Conservation (phyloP, 177 flowering plant genomes). For the Telopea speciosissima region DNA sequence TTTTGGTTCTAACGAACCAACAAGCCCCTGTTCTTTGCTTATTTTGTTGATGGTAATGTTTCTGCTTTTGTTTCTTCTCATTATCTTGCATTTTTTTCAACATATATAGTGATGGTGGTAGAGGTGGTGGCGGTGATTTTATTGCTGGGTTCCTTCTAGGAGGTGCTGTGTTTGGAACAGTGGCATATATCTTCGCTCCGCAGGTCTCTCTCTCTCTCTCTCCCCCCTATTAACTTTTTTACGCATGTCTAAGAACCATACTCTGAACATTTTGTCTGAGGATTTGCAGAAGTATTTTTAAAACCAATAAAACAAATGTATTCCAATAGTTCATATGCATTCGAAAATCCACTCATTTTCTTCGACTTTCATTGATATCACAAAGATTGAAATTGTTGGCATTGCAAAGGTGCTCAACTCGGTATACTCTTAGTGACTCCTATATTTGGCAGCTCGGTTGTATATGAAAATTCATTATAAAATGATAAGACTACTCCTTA, state of each 20-base stretch:
- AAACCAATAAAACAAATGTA: not conserved
- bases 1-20: not conserved
- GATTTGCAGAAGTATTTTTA: too few relatives aligned
- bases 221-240: not conserved
- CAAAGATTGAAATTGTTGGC: too few relatives aligned
- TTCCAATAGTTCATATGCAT: not conserved
- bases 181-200: slow-evolving; percentile 83
- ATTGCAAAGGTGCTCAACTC: too few relatives aligned
- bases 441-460: too few relatives aligned
- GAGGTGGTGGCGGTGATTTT: slow-evolving; percentile 72
- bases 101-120: slow-evolving; percentile 39
- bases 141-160: slow-evolving; percentile 86
- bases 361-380: too few relatives aligned
- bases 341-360: too few relatives aligned
- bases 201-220: slow-evolving; percentile 44
- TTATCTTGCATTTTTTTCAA: not conserved
- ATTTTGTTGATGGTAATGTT: not conserved
- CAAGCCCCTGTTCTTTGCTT: not conserved
- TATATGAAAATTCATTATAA: too few relatives aligned
- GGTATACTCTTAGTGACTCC: too few relatives aligned
- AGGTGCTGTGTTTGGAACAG: slow-evolving; percentile 87
- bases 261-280: too few relatives aligned
- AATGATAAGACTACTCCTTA: too few relatives aligned
- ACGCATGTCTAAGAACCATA: too few relatives aligned
- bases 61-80: not conserved